Evolutionary conservation across 139 green algal genomes (phyloP), one percentile per base, ranked within the genome.

Genomic region (Volvox reticuliferus): DNA sequence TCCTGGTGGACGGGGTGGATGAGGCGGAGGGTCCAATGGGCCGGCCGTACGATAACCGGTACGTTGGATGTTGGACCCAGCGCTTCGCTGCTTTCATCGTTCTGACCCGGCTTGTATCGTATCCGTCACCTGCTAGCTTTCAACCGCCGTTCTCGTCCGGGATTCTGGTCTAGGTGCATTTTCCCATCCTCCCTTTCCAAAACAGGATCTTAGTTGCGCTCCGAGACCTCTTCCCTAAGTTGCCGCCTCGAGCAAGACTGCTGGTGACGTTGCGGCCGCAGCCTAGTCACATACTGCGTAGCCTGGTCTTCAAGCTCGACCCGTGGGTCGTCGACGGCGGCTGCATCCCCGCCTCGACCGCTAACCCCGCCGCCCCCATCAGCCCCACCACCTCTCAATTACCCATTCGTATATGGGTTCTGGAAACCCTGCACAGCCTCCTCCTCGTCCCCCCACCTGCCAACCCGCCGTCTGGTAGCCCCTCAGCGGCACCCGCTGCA

Each of bases 1-100:
- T 88, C 67, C 22, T 88, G 67, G 22, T 88, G 65, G 83, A 88
- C 35, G 83, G 83, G 0, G 21, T 80, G 33, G 83, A 88, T 36
- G 83, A 88, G 67, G 83, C 83, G 35, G 83, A 88, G 83, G 83
- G 36, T 9, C 83, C 83, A 2, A 6, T 26, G 16, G 83, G 83
- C 0, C 83, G 33, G 65, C 67, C 67, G 22, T 67, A 88, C 36
- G 36, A 80, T 13, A 88, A n/a, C n/a, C n/a, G n/a, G n/a, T n/a
- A n/a, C n/a, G n/a, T n/a, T n/a, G n/a, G n/a, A n/a, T n/a, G n/a
- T n/a, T n/a, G n/a, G n/a, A n/a, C n/a, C n/a, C n/a, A n/a, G n/a
- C n/a, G n/a, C n/a, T n/a, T n/a, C n/a, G n/a, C n/a, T n/a, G n/a
- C n/a, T n/a, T n/a, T n/a, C n/a, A n/a, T n/a, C n/a, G n/a, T n/a